Evolutionary conservation across 192 early-diverging fungal species (phyloP).

Genomic region (Podila clonocystis): DNA sequence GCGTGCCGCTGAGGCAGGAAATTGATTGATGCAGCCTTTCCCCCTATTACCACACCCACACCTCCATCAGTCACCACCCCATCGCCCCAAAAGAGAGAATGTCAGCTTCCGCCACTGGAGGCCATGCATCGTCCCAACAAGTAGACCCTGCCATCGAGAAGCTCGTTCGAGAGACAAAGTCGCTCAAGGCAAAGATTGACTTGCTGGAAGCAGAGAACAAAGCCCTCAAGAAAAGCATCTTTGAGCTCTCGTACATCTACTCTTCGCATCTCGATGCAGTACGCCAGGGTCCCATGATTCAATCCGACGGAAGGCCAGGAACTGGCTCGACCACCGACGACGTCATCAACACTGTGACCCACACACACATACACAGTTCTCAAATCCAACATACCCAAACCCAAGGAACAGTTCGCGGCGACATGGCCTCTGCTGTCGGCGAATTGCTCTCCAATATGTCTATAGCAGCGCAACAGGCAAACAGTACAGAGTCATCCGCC

Average conservation of each 20-base stretch:
- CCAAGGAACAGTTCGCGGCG: not conserved
- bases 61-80: not conserved
- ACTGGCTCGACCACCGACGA: conserved; percentile 11
- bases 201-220: conserved; percentile 78
- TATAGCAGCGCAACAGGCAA: conserved; percentile 9
- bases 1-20: too few species aligned
- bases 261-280: conserved; percentile 53
- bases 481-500: conserved; percentile 8
- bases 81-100: conserved; percentile 11
- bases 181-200: conserved; percentile 80
- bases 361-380: not conserved
- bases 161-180: conserved; percentile 70
- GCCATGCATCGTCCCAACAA: conserved; percentile 44
- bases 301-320: conserved; percentile 22
- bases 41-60: too few species aligned
- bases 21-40: too few species aligned
- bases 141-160: conserved; percentile 62
- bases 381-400: not conserved
- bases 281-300: conserved; percentile 19
- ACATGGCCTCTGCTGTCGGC: conserved; percentile 9
- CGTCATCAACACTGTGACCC: not conserved
- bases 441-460: conserved; percentile 33
- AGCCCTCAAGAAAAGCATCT: conserved; percentile 84
- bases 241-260: conserved; percentile 80
- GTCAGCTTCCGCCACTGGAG: conserved; percentile 33